Conservation (phyloP, 2,329 filamentous ascomycete genomes). For the Sporothrix luriei region DNA sequence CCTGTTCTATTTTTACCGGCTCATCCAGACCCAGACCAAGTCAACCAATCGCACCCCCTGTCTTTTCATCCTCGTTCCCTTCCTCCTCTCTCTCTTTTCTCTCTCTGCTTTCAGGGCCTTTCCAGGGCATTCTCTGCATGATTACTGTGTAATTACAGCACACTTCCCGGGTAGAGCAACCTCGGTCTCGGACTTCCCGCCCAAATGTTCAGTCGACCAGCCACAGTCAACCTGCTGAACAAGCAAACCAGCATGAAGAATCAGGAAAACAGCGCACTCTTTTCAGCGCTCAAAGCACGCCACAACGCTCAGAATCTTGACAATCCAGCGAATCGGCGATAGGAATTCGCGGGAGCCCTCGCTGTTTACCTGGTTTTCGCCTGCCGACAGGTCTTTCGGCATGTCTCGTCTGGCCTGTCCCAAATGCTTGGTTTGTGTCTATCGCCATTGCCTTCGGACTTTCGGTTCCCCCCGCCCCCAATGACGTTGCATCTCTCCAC, state of each 20-base stretch:
- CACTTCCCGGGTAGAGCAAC: not conserved
- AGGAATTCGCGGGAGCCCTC: not conserved
- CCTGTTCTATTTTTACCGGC: constrained; percentile 25
- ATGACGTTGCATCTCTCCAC: constrained; percentile 14
- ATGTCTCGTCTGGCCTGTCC: not conserved
- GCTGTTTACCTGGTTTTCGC: not conserved
- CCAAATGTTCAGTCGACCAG: not conserved
- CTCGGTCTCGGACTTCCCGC: not conserved
- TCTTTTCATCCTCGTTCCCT: not conserved
- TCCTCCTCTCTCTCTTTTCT: too few relatives aligned
- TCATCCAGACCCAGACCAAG: not conserved
- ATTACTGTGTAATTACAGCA: not conserved
- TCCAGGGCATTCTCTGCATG: constrained; percentile 18
- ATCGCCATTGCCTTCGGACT: not conserved
- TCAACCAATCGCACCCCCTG: constrained; percentile 16
- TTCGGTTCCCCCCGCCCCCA: not conserved
- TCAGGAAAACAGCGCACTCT: too few relatives aligned
- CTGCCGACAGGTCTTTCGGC: not conserved
- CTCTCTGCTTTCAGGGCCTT: not conserved
- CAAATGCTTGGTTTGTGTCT: not conserved
- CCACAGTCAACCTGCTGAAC: not conserved
- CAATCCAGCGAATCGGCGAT: not conserved
- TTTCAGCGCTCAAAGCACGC: not conserved
- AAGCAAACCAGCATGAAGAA: not conserved
- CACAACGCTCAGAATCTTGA: not conserved